Conservation (phyloP, 352 stramenopile species). For the Phytopythium delawarense region DNA sequence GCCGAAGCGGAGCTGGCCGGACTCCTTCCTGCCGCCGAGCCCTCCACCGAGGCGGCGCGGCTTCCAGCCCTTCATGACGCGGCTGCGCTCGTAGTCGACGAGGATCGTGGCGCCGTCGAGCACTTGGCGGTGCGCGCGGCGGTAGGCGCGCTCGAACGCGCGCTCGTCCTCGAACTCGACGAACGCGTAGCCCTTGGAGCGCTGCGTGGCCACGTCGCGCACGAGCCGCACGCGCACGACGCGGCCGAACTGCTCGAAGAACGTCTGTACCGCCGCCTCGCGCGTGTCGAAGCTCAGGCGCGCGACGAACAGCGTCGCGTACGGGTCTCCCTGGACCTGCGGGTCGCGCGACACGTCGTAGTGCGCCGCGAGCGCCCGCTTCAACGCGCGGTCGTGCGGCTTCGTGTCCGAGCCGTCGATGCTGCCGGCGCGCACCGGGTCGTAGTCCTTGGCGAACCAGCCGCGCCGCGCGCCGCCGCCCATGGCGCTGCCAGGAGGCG, state of each 20-base stretch:
- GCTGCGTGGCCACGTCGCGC: conserved; percentile 51
- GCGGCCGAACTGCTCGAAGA: conserved; percentile 47
- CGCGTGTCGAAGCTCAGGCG: conserved; percentile 55
- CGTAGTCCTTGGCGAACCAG: conserved; percentile 73
- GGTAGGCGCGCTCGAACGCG: conserved; percentile 57
- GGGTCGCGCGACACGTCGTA: conserved; percentile 58
- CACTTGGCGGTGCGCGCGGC: conserved; percentile 37
- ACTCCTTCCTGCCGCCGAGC: conserved; percentile 76
- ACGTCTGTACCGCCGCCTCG: conserved; percentile 33
- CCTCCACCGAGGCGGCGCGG: conserved; percentile 71
- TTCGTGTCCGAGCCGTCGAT: conserved; percentile 64
- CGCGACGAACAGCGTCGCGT: conserved; percentile 68
- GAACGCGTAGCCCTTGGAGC: conserved; percentile 78
- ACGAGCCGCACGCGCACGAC: conserved; percentile 59
- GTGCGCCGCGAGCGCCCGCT: conserved; percentile 32
- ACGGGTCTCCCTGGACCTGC: conserved; percentile 59
- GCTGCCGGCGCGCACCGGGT: conserved; percentile 57
- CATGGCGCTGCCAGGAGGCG: not conserved
- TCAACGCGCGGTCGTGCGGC: conserved; percentile 63
- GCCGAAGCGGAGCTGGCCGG: conserved; percentile 78
- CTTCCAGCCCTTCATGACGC: conserved; percentile 82
- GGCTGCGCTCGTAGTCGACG: conserved; percentile 73
- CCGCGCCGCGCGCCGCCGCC: conserved; percentile 1
- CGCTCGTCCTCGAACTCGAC: conserved; percentile 59
- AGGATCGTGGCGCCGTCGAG: conserved; percentile 64